These are phyloP conservation scores for Talaromyces sp. DNA, from an alignment of 2,329 filamentous ascomycete genomes.

Conservation along the genomic window DNA sequence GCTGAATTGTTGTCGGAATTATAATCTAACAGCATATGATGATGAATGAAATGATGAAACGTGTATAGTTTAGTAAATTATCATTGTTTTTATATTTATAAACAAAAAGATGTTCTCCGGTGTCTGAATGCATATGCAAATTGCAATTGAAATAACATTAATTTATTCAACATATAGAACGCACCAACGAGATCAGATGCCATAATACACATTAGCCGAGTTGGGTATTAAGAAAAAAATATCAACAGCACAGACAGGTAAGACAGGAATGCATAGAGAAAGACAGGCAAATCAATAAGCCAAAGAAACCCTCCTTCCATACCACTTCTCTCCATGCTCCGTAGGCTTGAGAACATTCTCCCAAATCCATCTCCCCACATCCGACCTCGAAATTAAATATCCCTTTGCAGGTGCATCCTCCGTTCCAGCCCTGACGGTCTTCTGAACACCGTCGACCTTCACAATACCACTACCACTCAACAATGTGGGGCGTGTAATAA, in stretches of 20 bases:
- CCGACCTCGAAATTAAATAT: constrained; percentile 34
- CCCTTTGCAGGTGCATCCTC: constrained; percentile 30
- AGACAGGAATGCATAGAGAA: too few relatives aligned
- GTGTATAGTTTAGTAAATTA: neutral
- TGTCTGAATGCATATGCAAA: neutral
- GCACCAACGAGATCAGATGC: neutral
- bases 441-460: constrained; percentile 26
- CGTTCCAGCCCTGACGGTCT: constrained; percentile 27
- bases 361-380: constrained; percentile 38
- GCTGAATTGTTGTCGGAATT: constrained; percentile 64
- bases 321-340: constrained; percentile 21
- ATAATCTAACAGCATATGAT: neutral
- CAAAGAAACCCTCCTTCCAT: constrained; percentile 23
- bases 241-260: neutral
- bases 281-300: constrained; percentile 15
- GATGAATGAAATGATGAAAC: neutral
- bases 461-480: constrained; percentile 28
- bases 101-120: neutral
- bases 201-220: neutral
- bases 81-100: neutral
- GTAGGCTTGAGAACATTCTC: constrained; percentile 24
- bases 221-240: neutral
- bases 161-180: neutral
- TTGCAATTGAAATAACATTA: neutral
- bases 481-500: constrained; percentile 35